Evolutionary conservation across 371 early-diverging fungal genomes (phyloP).

Genomic region (Syncephalis plumigaleata): DNA sequence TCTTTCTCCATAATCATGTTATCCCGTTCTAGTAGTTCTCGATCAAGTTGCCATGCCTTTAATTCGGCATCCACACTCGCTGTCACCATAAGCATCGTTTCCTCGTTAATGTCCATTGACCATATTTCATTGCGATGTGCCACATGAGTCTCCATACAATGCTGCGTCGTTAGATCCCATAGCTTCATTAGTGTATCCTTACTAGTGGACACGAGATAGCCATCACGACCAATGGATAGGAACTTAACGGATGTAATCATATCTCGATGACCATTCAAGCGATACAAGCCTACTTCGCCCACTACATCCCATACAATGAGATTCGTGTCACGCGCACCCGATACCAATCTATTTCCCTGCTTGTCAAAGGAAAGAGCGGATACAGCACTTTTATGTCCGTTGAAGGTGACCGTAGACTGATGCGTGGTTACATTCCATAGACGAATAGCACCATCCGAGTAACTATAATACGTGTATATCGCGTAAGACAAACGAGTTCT

Average conservation of each 20-base stretch:
- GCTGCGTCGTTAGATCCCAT: conserved; percentile 85
- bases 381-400: conserved; percentile 81
- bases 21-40: conserved; percentile 21
- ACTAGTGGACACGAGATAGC: conserved; percentile 67
- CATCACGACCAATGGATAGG: conserved; percentile 17
- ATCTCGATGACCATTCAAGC: conserved; percentile 89
- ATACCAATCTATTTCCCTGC: conserved; percentile 63
- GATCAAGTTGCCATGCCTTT: conserved; percentile 73
- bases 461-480: conserved; percentile 13
- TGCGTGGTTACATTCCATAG: conserved; percentile 36
- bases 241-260: conserved; percentile 51
- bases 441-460: conserved; percentile 71
- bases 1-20: conserved; percentile 17
- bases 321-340: conserved; percentile 85
- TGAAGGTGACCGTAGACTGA: conserved; percentile 45
- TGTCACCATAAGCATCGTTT: conserved; percentile 49
- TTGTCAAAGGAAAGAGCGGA: conserved; percentile 66
- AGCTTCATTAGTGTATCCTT: conserved; percentile 92
- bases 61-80: conserved; percentile 73
- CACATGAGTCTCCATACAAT: conserved; percentile 87
- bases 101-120: conserved; percentile 47
- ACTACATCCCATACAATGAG: conserved; percentile 90
- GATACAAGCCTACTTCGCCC: conserved; percentile 70
- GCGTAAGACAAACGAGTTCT: neutral
- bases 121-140: conserved; percentile 88